Conservation (phyloP, 2,329 filamentous ascomycete genomes). For the Ophiostoma ulmi region DNA sequence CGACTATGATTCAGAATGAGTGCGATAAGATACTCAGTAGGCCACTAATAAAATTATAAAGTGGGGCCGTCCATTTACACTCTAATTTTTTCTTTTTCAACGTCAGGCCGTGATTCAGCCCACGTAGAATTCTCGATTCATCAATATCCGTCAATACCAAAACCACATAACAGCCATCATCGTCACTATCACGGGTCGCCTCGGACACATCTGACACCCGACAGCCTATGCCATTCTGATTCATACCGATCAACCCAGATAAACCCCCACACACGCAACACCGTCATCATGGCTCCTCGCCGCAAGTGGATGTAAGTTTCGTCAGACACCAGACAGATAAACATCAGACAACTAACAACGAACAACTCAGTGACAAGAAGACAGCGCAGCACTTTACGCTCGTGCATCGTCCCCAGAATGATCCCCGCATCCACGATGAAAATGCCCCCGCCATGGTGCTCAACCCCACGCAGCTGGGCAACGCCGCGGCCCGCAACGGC, state of each 20-base stretch:
- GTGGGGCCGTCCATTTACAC: conserved; percentile 6
- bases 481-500: conserved; percentile 31
- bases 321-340: neutral
- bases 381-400: conserved; percentile 87
- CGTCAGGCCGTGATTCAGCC: conserved; percentile 12
- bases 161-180: neutral
- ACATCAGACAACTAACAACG: neutral
- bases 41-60: conserved; percentile 21
- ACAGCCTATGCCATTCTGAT: neutral
- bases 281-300: conserved; percentile 24
- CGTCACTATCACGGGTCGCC: neutral
- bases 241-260: neutral
- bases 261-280: neutral
- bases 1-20: conserved; percentile 20
- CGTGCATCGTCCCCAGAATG: conserved; percentile 93
- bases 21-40: conserved; percentile 25
- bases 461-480: conserved; percentile 56
- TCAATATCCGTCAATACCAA: neutral
- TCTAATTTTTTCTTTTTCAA: conserved; percentile 16
- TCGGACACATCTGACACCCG: neutral
- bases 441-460: conserved; percentile 86
- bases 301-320: conserved; percentile 37
- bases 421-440: conserved; percentile 91
- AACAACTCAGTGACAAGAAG: conserved; percentile 65
- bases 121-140: neutral